A percentile compares a stretch with the other conserved stretches of the same genome.
phyloP scores from a whole-genome alignment of 164 flowering plant species.

The Piper betle region DNA sequence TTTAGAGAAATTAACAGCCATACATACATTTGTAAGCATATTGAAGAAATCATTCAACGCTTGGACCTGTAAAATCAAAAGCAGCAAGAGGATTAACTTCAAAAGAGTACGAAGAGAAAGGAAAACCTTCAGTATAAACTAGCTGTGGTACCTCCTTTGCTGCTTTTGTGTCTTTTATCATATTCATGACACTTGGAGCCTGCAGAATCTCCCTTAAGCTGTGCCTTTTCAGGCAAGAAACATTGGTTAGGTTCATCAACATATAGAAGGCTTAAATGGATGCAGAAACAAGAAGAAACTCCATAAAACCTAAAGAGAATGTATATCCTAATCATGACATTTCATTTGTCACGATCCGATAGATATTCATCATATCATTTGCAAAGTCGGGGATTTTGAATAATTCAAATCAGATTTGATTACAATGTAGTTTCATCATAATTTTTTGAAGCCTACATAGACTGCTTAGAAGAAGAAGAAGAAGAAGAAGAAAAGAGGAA shows the following conservation, averaged over 20 bases:
- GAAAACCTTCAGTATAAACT: neutral
- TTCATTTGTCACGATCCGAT: too few species aligned
- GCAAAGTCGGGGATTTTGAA: too few species aligned
- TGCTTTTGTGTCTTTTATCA: slow-evolving; percentile 98
- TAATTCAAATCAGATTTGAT: too few species aligned
- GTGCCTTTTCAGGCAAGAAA: slow-evolving; percentile 45
- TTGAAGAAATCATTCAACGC: slow-evolving; percentile 79
- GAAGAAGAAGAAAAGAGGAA: too few species aligned
- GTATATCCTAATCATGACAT: too few species aligned
- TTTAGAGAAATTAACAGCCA: slow-evolving; percentile 11
- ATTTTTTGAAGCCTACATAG: too few species aligned
- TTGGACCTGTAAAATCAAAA: slow-evolving; percentile 42
- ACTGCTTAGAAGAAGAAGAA: too few species aligned
- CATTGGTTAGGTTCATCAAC: neutral
- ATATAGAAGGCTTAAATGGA: neutral
- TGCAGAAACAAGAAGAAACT: too few species aligned
- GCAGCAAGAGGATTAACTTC: neutral
- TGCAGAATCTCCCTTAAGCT: slow-evolving; percentile 88
- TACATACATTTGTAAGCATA: slow-evolving; percentile 94
- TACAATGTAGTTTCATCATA: too few species aligned
- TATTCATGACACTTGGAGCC: slow-evolving; percentile 79
- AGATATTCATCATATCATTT: too few species aligned
- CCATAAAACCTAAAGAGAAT: too few species aligned
- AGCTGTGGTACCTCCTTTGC: slow-evolving; percentile 65
- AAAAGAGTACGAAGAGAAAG: neutral